Evolutionary conservation across 768 basidiomycete genomes (phyloP), one percentile per base, ranked within the genome.

Genomic region (Cubamyces sp.): DNA sequence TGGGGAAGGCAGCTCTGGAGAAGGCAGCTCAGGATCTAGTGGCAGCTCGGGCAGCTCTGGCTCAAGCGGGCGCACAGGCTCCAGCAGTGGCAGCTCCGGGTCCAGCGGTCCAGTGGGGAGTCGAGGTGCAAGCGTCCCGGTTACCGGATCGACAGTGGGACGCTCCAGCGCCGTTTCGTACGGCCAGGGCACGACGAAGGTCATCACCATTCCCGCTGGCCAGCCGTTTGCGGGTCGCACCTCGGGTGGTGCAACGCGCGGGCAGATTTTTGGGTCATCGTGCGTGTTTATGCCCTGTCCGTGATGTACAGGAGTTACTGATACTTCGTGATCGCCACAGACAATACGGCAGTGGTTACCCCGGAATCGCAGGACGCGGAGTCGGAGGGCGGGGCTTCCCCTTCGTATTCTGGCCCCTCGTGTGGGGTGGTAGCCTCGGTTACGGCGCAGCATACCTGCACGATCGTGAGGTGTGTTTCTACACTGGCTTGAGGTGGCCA

Each of bases 401-500:
- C 0, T 89, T 86, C 69, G 78, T 78, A 64, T 90, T 81, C 74
- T 89, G 87, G 87, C 87, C 87, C 7, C 43, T 88, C 11, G 78
- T 79, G 0, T 88, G 84, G 82, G 75, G 74, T 2, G 73, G 73
- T 1, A 64, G 67, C 60, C 26, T 76, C 50, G 42, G 66, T 62
- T 61, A 69, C 21, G 74, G 72, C 6, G 67, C 68, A 19, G 70
- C 64, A 3, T 80, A 81, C 61, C 64, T 81, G 49, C 61, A 75
- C 1, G 71, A 75, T 40, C 40, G 43, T 28, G 84, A 86, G 75
- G 83, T 84, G 70, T 58, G 50, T 50, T 25, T 7, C 8, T 41
- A 6, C n/a, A 3, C 39, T 0, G 8, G 3, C 0, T 8, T 42
- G 70, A 71, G 12, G 67, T 72, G 8, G 64, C 75, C 1, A n/a